Conservation (phyloP, 768 basidiomycete genomes). For the Krasilnikovozyma curviuscula region DNA sequence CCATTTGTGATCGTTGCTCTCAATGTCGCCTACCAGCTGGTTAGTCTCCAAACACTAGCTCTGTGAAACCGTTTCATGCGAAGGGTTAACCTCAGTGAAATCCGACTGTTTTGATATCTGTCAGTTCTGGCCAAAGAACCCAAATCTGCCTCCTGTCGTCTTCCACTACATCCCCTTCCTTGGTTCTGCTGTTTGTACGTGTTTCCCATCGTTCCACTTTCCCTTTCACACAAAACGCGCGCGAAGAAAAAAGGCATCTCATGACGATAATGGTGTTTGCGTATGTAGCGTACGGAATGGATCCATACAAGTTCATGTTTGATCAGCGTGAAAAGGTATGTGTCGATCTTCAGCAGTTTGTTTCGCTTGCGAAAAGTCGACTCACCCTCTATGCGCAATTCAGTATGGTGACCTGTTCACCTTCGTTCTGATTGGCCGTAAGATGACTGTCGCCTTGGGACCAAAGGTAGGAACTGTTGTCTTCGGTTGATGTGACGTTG, state of each 20-base stretch:
- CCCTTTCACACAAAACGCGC: not conserved
- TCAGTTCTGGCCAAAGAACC: constrained; percentile 48
- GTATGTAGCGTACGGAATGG: constrained; percentile 53
- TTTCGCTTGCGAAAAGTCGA: not conserved
- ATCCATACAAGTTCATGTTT: constrained; percentile 76
- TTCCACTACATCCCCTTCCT: constrained; percentile 83
- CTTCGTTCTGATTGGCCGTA: constrained; percentile 72
- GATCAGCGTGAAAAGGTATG: constrained; percentile 35
- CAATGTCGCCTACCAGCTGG: constrained; percentile 63
- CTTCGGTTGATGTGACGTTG: not conserved
- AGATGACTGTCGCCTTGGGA: constrained; percentile 75
- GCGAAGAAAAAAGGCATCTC: too few species aligned
- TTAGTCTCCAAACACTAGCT: constrained; percentile 26
- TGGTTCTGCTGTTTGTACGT: constrained; percentile 50
- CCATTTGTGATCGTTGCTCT: constrained; percentile 49
- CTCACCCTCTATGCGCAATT: not conserved
- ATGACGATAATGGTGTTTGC: not conserved
- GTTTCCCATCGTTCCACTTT: not conserved
- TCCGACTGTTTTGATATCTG: not conserved
- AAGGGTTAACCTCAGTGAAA: not conserved
- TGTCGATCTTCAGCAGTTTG: not conserved
- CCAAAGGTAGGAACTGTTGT: constrained; percentile 31
- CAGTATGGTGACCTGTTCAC: constrained; percentile 97
- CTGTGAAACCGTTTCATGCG: not conserved
- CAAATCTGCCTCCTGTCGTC: constrained; percentile 64